Conservation (phyloP, 2,329 filamentous ascomycete genomes). For the Colletotrichum abscissum region DNA sequence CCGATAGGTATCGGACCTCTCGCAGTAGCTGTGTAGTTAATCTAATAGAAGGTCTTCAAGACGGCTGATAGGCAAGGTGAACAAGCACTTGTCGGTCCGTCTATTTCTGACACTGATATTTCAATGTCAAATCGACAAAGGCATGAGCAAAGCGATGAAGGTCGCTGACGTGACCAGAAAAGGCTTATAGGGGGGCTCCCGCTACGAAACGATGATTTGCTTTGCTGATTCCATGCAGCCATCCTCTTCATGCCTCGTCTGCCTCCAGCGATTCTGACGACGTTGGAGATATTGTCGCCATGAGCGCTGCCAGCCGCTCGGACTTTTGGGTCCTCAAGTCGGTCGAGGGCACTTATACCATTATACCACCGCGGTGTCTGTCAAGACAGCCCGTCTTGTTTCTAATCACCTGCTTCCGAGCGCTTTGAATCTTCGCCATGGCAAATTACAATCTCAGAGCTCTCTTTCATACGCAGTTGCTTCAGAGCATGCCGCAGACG, state of each 20-base stretch:
- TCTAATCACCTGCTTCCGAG: no score
- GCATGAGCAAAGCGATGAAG: not conserved
- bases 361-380: no score
- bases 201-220: not conserved
- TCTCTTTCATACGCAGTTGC: fast-evolving
- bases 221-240: not conserved
- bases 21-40: not conserved
- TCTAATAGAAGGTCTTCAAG: no score
- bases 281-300: not conserved
- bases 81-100: not conserved
- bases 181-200: not conserved
- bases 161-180: not conserved
- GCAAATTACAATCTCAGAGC: not conserved
- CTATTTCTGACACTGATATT: not conserved
- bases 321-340: not conserved
- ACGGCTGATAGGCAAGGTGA: not conserved
- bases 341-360: not conserved
- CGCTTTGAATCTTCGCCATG: not conserved
- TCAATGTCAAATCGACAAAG: not conserved
- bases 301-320: not conserved
- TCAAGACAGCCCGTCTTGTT: not conserved
- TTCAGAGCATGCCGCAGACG: not conserved
- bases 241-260: not conserved
- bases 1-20: not conserved
- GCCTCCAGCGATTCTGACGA: not conserved